Evolutionary conservation across 306 rosid species (phyloP), one percentile per base, ranked within the genome.

Genomic region (Dicorynia guianensis): DNA sequence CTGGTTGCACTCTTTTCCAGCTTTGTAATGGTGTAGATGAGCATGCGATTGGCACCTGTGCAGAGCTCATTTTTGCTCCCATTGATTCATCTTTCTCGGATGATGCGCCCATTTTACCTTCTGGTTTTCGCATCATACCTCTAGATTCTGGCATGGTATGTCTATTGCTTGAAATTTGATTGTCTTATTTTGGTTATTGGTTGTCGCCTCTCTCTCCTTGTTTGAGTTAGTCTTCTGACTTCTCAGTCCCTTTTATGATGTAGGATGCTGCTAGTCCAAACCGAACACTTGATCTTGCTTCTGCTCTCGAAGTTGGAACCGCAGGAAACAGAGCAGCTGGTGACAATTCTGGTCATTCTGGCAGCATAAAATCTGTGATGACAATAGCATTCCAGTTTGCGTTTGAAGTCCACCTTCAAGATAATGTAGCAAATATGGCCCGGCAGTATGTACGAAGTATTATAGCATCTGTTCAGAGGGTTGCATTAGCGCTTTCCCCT

Each of bases 331-430:
- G 87, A 83, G 74, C 88, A 48, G 74, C 87, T 8, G 91, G 93
- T 44, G 95, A 87, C 39, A 87, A 54, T 64, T 78, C 89, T 72
- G 88, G 87, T 20, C 79, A 82, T 50, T 82, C 81, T 36, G 96
- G 96, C 25, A 90, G 70, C 79, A 77, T 92, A 68, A 95, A 95
- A 81, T 95, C 99, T 74, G 98, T 95, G 66, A 92, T 95, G 99
- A 95, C 99, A 71, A 95, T 95, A 69, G 99, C 99, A 40, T 95
- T 95, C 87, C 99, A 95, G 77, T 92, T 95, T 77, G 97, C 97
- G 68, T 95, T 86, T 74, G 97, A 92, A 71, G 80, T 86, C 73
- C 97, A 92, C 68, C 97, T 95, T 82, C 97, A 95, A 76, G 97
- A 95, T 43, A 95, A 69, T 69, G 86, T 95, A 61, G 93, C 96